Conservation (phyloP, 108 stramenopile genomes). For the Thalassiosira profunda region DNA sequence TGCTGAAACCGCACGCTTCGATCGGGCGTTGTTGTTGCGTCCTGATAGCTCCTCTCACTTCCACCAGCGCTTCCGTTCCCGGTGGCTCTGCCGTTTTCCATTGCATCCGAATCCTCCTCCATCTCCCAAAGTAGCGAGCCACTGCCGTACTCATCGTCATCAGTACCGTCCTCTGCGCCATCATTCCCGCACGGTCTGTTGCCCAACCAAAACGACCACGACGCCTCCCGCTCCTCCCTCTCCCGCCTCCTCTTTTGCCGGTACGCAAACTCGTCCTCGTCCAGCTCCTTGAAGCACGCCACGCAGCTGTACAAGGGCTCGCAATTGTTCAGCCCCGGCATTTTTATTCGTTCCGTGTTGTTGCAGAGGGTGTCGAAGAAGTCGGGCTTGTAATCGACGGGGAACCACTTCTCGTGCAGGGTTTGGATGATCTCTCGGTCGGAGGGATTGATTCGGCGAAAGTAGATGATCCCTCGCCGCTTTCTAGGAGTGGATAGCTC, state of each 20-base stretch:
- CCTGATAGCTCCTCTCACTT: too few species aligned
- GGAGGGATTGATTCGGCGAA: conserved; percentile 51
- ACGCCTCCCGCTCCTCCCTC: not conserved
- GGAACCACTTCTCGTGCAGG: conserved; percentile 80
- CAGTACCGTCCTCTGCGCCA: not conserved
- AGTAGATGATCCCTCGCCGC: conserved; percentile 38
- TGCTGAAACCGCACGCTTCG: too few species aligned
- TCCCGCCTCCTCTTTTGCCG: not conserved
- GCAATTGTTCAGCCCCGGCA: not conserved
- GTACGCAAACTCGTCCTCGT: conserved; percentile 1
- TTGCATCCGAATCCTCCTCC: too few species aligned
- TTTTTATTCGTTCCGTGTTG: not conserved
- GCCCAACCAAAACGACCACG: not conserved
- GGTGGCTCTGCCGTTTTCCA: too few species aligned
- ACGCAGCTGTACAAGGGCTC: conserved; percentile 4
- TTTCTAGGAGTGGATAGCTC: too few species aligned
- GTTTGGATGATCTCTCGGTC: conserved; percentile 63
- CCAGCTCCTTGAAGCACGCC: conserved; percentile 16
- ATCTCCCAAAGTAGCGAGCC: too few species aligned
- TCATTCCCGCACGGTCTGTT: conserved; percentile 1
- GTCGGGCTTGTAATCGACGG: conserved; percentile 68
- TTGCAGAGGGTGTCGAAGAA: conserved; percentile 59
- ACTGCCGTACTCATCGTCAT: not conserved
- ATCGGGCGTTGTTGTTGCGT: too few species aligned
- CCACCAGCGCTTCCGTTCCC: too few species aligned